Base-by-base conservation (phyloP, 2,329 filamentous ascomycete species). In the Ophiosphaerella herpotricha region DNA sequence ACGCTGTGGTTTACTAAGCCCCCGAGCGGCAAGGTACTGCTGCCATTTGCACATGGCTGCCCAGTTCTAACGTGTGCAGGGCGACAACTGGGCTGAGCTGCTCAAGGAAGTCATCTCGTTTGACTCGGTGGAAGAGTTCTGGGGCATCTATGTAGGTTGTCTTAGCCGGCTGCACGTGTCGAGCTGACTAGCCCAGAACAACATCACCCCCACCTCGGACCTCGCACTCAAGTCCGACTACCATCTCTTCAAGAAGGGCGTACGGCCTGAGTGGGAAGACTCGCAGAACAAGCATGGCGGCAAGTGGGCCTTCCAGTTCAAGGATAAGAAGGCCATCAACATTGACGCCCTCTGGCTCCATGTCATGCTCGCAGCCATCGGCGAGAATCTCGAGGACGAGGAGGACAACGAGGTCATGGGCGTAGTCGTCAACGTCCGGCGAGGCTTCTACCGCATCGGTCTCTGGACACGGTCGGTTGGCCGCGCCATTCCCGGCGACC, bases 1-100 rank as follows among this genome's bases (percentile, higher is more conserved):
- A 97, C 94, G 52, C 82, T 99, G 48, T 99, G 95, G 95, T 99
- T 97, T 82, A 97, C 93, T 69, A 97, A 97, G 84, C 93, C 94
- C 46, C 89, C 93, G 37, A 95, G 87, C 74, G 92, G 91, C 79
- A 97, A 95, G 88, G 91, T 94, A 77, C 52, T 32, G 23, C 12
- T 7, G 44, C 16, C 39, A 42, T 32, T 21, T 16, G 24, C 8
- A 13, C n/a, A 11, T 8, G 26, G 21, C 14, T 42, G 45, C 12
- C 35, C 18, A 16, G 42, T 14, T 48, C 57, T 61, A 55, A 68
- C 52, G 53, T 50, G 5, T 42, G 16, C 61, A 96, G 91, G 91
- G 91, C 60, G 91, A 97, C 77, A 97, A 97, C 83, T 99, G 95
- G 94, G 95, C 95, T 64, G 94, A 99, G 74, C 81, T 97, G 56